A percentile compares a stretch with the other conserved stretches of the same genome.
phyloP scores from a whole-genome alignment of 768 basidiomycete species.

The Mycena metata region DNA sequence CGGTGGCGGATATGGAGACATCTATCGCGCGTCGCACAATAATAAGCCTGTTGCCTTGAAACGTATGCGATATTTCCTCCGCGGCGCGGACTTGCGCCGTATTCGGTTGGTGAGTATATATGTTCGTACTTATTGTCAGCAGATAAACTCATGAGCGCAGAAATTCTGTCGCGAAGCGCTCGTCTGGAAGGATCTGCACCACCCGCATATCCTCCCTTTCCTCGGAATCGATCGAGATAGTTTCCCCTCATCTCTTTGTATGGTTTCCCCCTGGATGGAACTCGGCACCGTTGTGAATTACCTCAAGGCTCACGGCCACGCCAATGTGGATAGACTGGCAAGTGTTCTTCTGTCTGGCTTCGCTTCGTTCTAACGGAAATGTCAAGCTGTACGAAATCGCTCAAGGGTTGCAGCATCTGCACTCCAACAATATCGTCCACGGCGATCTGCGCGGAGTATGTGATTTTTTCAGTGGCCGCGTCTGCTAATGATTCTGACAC shows the following conservation, averaged over 20 bases:
- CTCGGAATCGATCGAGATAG: constrained; percentile 44
- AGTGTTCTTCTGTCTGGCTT: not conserved
- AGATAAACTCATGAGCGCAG: constrained; percentile 27
- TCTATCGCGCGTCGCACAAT: constrained; percentile 30
- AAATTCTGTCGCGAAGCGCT: constrained; percentile 45
- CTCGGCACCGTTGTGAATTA: constrained; percentile 43
- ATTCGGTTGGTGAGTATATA: not conserved
- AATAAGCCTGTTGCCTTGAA: constrained; percentile 7
- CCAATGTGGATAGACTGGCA: constrained; percentile 37
- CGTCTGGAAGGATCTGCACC: constrained; percentile 45
- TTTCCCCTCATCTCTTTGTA: constrained; percentile 42
- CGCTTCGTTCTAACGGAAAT: not conserved
- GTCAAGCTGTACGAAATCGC: constrained; percentile 39
- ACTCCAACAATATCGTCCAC: constrained; percentile 37
- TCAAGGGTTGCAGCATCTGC: constrained; percentile 40
- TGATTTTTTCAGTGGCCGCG: not conserved
- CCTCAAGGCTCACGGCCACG: constrained; percentile 36
- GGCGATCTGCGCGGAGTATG: constrained; percentile 38
- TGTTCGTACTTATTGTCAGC: not conserved
- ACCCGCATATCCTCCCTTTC: constrained; percentile 46
- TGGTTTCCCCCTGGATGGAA: constrained; percentile 48
- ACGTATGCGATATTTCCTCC: constrained; percentile 1
- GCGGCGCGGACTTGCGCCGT: constrained; percentile 9
- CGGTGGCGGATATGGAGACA: constrained; percentile 40
- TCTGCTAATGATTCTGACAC: not conserved